phyloP scores from a whole-genome alignment of 208 protist species.

The Acanthamoeba triangularis region DNA sequence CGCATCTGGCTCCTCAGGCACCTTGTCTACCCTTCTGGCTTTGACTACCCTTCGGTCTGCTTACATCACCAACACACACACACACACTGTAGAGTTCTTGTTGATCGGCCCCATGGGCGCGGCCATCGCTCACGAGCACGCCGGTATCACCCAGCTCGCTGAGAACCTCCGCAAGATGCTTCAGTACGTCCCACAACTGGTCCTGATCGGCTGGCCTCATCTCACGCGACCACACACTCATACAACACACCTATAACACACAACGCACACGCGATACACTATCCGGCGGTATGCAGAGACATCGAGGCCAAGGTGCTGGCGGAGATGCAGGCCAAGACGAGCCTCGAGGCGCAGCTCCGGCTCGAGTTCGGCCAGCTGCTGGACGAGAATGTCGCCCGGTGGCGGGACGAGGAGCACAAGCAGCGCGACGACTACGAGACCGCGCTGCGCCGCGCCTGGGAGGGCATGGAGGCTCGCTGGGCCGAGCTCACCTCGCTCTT shows the following conservation, averaged over 20 bases:
- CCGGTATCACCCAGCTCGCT: background rate
- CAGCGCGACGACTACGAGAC: slow-evolving; percentile 3
- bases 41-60: too few species aligned
- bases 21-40: background rate
- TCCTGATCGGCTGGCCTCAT: too few species aligned
- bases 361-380: slow-evolving; percentile 26
- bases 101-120: slow-evolving; percentile 50
- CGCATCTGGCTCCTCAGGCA: slow-evolving; percentile 5
- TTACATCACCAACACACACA: background rate
- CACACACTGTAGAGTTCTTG: background rate
- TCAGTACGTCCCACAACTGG: background rate
- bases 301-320: slow-evolving; percentile 58
- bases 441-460: slow-evolving; percentile 9
- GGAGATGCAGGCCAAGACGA: slow-evolving; percentile 60
- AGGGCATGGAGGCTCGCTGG: slow-evolving; percentile 57
- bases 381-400: background rate
- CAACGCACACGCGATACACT: background rate
- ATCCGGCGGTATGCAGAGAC: background rate
- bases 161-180: slow-evolving; percentile 22
- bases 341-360: slow-evolving; percentile 10
- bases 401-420: slow-evolving; percentile 8
- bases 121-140: slow-evolving; percentile 60
- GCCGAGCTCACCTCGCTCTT: slow-evolving; percentile 43
- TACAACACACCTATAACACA: too few species aligned
- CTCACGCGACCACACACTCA: background rate